Conservation (phyloP, 371 early-diverging fungal genomes). For the Mortierella sp. region DNA sequence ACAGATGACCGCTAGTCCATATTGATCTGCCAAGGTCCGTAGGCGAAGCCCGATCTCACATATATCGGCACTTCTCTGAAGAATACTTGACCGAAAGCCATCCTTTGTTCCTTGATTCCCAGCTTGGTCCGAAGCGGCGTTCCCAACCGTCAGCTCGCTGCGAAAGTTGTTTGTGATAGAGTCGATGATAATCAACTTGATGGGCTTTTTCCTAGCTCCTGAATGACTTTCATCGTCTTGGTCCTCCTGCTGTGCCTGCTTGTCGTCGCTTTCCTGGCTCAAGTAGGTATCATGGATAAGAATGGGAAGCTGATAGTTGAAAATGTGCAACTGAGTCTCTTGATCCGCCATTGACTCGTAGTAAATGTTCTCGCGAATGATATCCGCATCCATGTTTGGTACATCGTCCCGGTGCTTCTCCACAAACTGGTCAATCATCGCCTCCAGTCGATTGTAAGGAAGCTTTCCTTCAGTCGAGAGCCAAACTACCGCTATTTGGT, state of each 20-base stretch:
- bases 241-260: not conserved
- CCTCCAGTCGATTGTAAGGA: slow-evolving; percentile 65
- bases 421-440: slow-evolving; percentile 59
- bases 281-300: slow-evolving; percentile 61
- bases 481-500: slow-evolving; percentile 65
- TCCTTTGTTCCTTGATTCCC: slow-evolving; percentile 21
- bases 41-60: slow-evolving; percentile 72
- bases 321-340: slow-evolving; percentile 77
- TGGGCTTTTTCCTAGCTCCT: slow-evolving; percentile 48
- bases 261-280: not conserved
- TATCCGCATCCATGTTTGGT: slow-evolving; percentile 26
- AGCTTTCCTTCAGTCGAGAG: slow-evolving; percentile 76
- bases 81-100: slow-evolving; percentile 29
- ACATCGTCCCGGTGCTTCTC: slow-evolving; percentile 40
- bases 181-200: slow-evolving; percentile 85
- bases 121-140: slow-evolving; percentile 4
- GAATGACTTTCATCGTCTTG: not conserved
- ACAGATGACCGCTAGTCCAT: slow-evolving; percentile 76
- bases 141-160: slow-evolving; percentile 58
- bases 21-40: slow-evolving; percentile 71
- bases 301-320: slow-evolving; percentile 79
- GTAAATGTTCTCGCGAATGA: slow-evolving; percentile 64
- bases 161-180: slow-evolving; percentile 87
- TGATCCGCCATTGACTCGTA: slow-evolving; percentile 75
- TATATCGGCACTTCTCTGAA: slow-evolving; percentile 67